Conservation (phyloP, 2,329 filamentous ascomycete genomes). For the Colletotrichum spinosum region DNA sequence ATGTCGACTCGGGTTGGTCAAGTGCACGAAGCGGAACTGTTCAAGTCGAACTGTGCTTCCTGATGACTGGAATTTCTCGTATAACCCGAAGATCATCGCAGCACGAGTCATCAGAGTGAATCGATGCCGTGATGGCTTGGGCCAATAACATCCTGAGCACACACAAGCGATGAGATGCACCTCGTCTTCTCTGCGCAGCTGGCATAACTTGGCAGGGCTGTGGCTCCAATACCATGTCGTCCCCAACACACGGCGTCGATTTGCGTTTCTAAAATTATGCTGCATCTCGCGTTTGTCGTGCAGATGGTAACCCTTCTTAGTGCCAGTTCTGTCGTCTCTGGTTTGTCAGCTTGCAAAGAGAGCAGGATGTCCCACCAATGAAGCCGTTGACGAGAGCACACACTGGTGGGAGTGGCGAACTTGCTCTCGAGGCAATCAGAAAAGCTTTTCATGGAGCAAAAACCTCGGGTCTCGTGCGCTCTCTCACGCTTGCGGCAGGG, state of each 20-base stretch:
- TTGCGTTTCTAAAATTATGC: constrained; percentile 31
- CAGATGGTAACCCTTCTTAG: constrained; percentile 22
- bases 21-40: background rate
- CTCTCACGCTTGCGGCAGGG: constrained; percentile 1
- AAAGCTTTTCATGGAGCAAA: constrained; percentile 4
- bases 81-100: constrained; percentile 16
- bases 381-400: constrained; percentile 6
- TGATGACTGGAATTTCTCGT: constrained; percentile 19
- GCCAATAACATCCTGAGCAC: constrained; percentile 24
- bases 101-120: constrained; percentile 29
- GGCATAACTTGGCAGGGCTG: constrained; percentile 33
- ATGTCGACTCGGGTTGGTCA: constrained; percentile 20
- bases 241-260: constrained; percentile 1
- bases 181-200: constrained; percentile 34
- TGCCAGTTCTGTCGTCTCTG: constrained; percentile 2
- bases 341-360: constrained; percentile 22
- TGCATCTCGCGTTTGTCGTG: constrained; percentile 27
- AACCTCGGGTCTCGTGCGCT: background rate
- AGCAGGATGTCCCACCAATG: constrained; percentile 26
- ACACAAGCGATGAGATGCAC: constrained; percentile 31
- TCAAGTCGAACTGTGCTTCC: constrained; percentile 11
- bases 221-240: constrained; percentile 26
- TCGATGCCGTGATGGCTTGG: constrained; percentile 18
- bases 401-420: constrained; percentile 6
- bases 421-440: constrained; percentile 7